Percentiles rank a stretch among this genome's conserved stretches.
phyloP scores from a whole-genome alignment of 2,329 filamentous ascomycete genomes.

The Ophiostoma ips region DNA sequence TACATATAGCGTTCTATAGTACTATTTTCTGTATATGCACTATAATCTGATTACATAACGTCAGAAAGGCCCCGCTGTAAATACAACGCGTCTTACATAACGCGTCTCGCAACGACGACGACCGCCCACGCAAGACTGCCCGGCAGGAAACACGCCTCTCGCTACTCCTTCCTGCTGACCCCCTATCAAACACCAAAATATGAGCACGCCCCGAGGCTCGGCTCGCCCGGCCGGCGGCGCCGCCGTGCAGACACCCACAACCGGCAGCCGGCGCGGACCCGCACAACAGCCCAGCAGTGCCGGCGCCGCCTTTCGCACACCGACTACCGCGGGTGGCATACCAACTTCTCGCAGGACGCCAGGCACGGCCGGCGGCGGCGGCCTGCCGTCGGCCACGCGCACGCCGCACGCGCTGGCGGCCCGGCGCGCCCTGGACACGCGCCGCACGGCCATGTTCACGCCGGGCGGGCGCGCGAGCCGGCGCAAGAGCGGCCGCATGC shows the following conservation, averaged over 20 bases:
- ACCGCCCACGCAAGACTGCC: neutral
- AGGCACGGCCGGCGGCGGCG: constrained; percentile 20
- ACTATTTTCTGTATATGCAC: no score
- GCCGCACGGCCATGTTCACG: constrained; percentile 45
- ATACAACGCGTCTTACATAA: constrained; percentile 2
- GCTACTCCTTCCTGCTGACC: no score
- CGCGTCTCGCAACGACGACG: neutral
- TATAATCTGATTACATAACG: no score
- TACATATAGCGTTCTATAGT: no score
- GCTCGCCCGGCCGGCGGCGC: neutral
- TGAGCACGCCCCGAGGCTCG: constrained; percentile 7
- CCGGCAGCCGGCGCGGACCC: neutral
- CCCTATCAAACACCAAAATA: neutral
- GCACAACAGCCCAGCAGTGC: neutral
- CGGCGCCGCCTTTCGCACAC: constrained; percentile 7
- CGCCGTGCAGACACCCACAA: constrained; percentile 5
- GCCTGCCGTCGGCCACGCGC: constrained; percentile 31
- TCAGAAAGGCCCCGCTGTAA: no score
- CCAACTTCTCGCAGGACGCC: constrained; percentile 12
- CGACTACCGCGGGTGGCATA: constrained; percentile 3
- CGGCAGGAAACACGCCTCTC: no score
- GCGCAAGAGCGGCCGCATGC: constrained; percentile 42
- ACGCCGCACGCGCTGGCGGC: constrained; percentile 51
- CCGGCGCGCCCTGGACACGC: constrained; percentile 41
- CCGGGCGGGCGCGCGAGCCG: constrained; percentile 35